Base-by-base conservation (phyloP, 202 grass and related monocot species). In the Dendrocalamus latiflorus region DNA sequence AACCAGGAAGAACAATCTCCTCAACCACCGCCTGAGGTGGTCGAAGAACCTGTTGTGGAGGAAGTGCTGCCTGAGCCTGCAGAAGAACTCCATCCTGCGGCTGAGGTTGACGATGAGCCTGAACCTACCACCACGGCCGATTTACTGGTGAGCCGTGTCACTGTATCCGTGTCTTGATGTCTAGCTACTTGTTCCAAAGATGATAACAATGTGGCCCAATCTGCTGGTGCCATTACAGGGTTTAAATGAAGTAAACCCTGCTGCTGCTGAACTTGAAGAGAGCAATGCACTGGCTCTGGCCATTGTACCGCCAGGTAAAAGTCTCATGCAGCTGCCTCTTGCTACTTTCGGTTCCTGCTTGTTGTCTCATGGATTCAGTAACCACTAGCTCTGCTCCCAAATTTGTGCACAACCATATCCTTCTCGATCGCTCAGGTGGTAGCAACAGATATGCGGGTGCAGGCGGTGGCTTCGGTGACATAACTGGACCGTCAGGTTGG, bases 241-340 rank as follows among this genome's bases (percentile, higher is more conserved):
- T 75, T 65, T 93, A 38, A 44, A 90, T 72, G 89, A 97, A 83
- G 38, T 91, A 71, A 91, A 67, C 75, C 79, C 84, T 24, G 74
- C 74, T 81, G 91, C 75, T 78, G 70, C 84, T 82, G 79, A 89
- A 12, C 72, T 95, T 5, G 94, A 97, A 72, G 86, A 89, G 70
- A 91, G 66, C 61, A 97, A 97, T 66, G 94, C 92, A 15, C 75
- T 94, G 70, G 94, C 92, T 72, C 88, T 92, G 13, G 92, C 94
- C 81, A 91, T 97, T 75, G 54, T 91, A 76, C 78, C 74, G 51
- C 72, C 88, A 36, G 90, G 94, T 92, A 76, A 81, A 62, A 16
- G 39, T 45, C 77, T 1, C 33, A n/a, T 65, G 70, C 21, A 53
- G 9, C 51, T 33, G 39, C 0, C 9, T 43, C 75, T 70, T 21